phyloP scores from a whole-genome alignment of 2,329 filamentous ascomycete species.

The Penicillium sp. region DNA sequence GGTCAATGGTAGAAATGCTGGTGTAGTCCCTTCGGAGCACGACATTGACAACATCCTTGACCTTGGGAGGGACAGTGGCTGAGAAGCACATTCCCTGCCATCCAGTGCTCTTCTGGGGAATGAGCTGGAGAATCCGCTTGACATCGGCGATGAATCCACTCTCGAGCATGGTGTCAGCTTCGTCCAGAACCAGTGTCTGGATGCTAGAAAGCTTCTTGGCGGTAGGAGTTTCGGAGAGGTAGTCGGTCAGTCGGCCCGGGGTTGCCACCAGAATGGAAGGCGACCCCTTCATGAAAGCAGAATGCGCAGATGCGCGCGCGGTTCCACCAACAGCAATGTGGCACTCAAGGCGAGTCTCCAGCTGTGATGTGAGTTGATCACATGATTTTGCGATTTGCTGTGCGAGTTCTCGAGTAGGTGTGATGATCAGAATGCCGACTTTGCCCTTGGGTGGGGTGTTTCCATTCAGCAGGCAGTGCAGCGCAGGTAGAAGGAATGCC shows the following conservation, averaged over 20 bases:
- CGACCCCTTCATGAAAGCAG: conserved; percentile 30
- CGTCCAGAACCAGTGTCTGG: conserved; percentile 53
- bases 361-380: conserved; percentile 44
- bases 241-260: conserved; percentile 51
- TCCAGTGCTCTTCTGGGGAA: conserved; percentile 52
- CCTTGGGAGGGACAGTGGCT: conserved; percentile 80
- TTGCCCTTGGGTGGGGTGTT: conserved; percentile 33
- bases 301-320: conserved; percentile 28
- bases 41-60: conserved; percentile 72
- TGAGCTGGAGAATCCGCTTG: conserved; percentile 51
- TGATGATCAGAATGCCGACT: conserved; percentile 50
- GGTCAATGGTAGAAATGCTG: conserved; percentile 79
- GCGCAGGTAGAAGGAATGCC: conserved; percentile 50
- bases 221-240: conserved; percentile 41
- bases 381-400: conserved; percentile 53
- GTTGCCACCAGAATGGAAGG: conserved; percentile 49
- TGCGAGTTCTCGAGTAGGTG: conserved; percentile 52
- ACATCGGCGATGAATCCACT: conserved; percentile 53
- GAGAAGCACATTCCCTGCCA: conserved; percentile 74
- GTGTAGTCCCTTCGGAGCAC: conserved; percentile 67
- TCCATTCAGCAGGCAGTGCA: conserved; percentile 47
- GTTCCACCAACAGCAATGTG: conserved; percentile 49
- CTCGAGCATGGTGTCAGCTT: conserved; percentile 37
- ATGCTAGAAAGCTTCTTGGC: conserved; percentile 50
- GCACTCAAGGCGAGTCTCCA: conserved; percentile 42